phyloP scores from a whole-genome alignment of 805 yeast genomes.

The Kodamaea kakaduensis region DNA sequence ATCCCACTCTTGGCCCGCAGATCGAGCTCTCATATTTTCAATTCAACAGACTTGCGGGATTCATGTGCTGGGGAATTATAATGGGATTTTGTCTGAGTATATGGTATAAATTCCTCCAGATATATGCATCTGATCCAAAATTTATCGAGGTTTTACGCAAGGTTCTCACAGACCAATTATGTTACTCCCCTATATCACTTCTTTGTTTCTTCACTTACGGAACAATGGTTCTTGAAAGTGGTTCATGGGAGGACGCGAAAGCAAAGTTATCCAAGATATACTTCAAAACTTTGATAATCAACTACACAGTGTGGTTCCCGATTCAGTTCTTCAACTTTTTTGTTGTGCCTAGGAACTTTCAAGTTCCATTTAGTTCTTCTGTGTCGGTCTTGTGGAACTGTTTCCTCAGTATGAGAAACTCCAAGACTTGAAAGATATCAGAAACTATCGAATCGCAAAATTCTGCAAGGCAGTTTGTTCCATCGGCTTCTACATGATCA shows the following conservation, averaged over 20 bases:
- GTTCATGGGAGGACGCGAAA: constrained; percentile 59
- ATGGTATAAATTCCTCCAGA: constrained; percentile 85
- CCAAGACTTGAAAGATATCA: constrained; percentile 5
- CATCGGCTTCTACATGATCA: too few species aligned
- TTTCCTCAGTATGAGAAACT: constrained; percentile 65
- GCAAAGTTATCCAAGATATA: constrained; percentile 64
- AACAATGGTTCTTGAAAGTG: constrained; percentile 73
- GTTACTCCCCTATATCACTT: constrained; percentile 84
- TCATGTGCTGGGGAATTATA: constrained; percentile 82
- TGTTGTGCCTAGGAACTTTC: constrained; percentile 64
- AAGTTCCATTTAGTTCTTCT: constrained; percentile 86
- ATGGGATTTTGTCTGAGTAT: constrained; percentile 80
- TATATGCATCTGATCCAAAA: constrained; percentile 72
- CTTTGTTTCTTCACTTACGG: constrained; percentile 80
- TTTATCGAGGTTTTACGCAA: constrained; percentile 80
- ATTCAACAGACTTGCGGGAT: constrained; percentile 69
- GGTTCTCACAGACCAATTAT: constrained; percentile 83
- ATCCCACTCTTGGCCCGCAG: constrained; percentile 4
- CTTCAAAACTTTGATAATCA: constrained; percentile 60
- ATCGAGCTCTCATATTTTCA: constrained; percentile 44
- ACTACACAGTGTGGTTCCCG: constrained; percentile 77
- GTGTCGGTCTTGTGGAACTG: constrained; percentile 94
- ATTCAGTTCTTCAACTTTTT: constrained; percentile 75
- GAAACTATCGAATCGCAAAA: too few species aligned
- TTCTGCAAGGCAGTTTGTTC: too few species aligned